Conservation (phyloP, 192 early-diverging fungal species). For the Coemansia asiatica region DNA sequence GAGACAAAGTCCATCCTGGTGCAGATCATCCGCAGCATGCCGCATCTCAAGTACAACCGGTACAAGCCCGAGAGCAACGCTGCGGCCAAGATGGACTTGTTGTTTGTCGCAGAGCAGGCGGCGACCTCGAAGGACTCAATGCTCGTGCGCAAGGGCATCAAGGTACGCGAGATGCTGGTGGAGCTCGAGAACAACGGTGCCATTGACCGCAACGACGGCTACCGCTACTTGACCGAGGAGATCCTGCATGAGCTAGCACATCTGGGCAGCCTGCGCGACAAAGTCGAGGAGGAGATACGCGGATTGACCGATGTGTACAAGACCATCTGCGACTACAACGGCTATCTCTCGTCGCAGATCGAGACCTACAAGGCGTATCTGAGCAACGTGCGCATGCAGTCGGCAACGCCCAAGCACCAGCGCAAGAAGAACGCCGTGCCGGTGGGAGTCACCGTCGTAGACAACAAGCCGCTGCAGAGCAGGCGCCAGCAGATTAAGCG, state of each 20-base stretch:
- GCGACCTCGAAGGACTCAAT: conserved; percentile 84
- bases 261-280: conserved; percentile 87
- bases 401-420: conserved; percentile 64
- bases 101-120: conserved; percentile 78
- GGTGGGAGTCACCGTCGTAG: conserved; percentile 64
- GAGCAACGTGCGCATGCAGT: conserved; percentile 82
- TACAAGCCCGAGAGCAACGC: conserved; percentile 54
- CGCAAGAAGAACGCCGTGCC: conserved; percentile 57
- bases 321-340: conserved; percentile 93
- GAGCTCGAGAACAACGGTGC: conserved; percentile 80
- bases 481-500: conserved; percentile 28
- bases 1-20: conserved; percentile 94
- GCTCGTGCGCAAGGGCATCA: conserved; percentile 91
- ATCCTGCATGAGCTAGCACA: conserved; percentile 86
- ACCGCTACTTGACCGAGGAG: conserved; percentile 83
- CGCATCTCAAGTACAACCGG: conserved; percentile 59
- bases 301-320: conserved; percentile 84
- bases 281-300: conserved; percentile 76
- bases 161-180: conserved; percentile 89
- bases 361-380: conserved; percentile 94
- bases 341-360: conserved; percentile 83
- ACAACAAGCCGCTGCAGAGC: conserved; percentile 35
- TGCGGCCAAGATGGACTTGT: conserved; percentile 53
- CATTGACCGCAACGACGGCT: conserved; percentile 72
- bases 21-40: conserved; percentile 88